Evolutionary conservation across 208 protist species (phyloP).

Genomic region (Acanthamoeba culbertsoni): DNA sequence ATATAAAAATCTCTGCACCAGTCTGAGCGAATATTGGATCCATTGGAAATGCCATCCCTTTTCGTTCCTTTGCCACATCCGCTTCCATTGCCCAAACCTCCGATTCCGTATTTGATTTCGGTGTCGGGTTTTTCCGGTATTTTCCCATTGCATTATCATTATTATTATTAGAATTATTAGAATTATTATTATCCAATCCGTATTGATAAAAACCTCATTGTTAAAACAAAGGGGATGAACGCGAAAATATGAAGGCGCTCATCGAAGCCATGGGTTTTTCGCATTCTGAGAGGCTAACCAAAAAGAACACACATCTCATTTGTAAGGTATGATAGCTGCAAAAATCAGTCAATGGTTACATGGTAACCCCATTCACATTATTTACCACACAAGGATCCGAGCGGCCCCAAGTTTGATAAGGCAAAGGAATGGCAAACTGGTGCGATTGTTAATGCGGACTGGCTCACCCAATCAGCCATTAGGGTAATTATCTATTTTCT

Average conservation of each 20-base stretch:
- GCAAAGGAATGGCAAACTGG: neutral
- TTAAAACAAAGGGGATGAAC: neutral
- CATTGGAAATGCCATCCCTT: neutral
- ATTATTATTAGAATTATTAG: neutral
- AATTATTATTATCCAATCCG: too few species aligned
- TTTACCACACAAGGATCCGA: neutral
- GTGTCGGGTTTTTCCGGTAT: neutral
- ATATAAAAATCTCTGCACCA: neutral
- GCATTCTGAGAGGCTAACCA: neutral
- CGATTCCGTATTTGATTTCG: neutral
- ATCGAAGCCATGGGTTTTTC: neutral
- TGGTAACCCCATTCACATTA: neutral
- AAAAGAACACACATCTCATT: constrained; percentile 2
- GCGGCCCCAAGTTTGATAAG: neutral
- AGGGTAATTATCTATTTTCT: neutral
- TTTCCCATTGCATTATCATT: too few species aligned
- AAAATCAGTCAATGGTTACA: too few species aligned
- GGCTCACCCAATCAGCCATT: neutral
- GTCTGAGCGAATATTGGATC: neutral
- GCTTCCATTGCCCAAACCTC: neutral
- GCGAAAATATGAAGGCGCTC: neutral
- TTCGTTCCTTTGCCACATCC: constrained; percentile 17
- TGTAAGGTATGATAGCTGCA: too few species aligned
- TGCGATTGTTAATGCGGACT: neutral
- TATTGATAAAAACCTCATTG: neutral